Percentiles rank a stretch among this genome's conserved stretches.
Evolutionary conservation across 441 rosid species (phyloP).

Genomic region (Brassica balearica): DNA sequence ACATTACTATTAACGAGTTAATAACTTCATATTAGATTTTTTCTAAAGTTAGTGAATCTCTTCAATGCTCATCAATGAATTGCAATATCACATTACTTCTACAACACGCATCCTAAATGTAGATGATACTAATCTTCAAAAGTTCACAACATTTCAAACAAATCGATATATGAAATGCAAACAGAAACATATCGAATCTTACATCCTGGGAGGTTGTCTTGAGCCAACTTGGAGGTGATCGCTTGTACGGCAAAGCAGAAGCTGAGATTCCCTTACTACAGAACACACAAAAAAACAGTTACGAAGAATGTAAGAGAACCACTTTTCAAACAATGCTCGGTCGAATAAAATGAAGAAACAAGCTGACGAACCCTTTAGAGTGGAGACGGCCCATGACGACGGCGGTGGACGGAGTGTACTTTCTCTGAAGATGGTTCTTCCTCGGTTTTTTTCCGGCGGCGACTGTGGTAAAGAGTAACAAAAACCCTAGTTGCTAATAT

Average conservation of each 20-base stretch:
- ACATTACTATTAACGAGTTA: neutral
- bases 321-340: neutral
- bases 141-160: neutral
- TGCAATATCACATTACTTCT: neutral
- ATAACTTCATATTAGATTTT: neutral
- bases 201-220: conserved; percentile 48
- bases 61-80: neutral
- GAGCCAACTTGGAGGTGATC: conserved; percentile 53
- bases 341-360: neutral
- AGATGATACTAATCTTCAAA: neutral
- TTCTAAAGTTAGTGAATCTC: neutral
- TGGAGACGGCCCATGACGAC: conserved; percentile 84
- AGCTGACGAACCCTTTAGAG: conserved; percentile 65
- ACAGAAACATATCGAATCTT: neutral
- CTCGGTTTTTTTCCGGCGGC: conserved; percentile 10
- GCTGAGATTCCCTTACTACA: conserved; percentile 85
- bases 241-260: conserved; percentile 81
- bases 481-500: conserved; percentile 30
- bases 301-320: neutral
- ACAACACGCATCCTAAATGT: neutral
- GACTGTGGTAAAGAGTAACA: conserved; percentile 13
- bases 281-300: conserved; percentile 12
- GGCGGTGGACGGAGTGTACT: neutral
- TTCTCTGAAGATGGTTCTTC: conserved; percentile 18
- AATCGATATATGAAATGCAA: neutral